phyloP scores from a whole-genome alignment of 148 eudicot genomes.

The Vaccinium myrtillus region DNA sequence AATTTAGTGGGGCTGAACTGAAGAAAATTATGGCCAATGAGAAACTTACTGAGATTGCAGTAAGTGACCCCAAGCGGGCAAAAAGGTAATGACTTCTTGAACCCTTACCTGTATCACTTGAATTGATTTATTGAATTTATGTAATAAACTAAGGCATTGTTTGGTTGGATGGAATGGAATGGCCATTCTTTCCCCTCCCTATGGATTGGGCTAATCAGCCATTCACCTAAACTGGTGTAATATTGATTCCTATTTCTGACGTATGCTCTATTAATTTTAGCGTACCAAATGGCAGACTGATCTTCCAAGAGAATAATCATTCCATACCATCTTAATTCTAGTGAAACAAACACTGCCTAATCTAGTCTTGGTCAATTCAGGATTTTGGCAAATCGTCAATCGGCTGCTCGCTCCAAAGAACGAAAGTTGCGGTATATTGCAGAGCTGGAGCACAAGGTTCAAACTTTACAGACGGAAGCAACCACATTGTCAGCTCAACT shows the following conservation, averaged over 20 bases:
- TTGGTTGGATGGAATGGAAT: not conserved
- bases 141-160: not conserved
- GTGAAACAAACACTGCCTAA: not conserved
- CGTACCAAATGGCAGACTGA: not conserved
- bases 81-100: slow-evolving; percentile 56
- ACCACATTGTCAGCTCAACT: slow-evolving; percentile 95
- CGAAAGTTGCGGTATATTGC: slow-evolving; percentile 85
- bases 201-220: not conserved
- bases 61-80: slow-evolving; percentile 87
- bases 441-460: slow-evolving; percentile 95
- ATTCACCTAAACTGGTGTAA: not conserved
- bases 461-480: slow-evolving; percentile 92
- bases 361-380: slow-evolving; percentile 26
- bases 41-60: slow-evolving; percentile 84
- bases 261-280: not conserved
- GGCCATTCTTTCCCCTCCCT: not conserved
- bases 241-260: not conserved
- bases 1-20: slow-evolving; percentile 77
- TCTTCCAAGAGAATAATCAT: not conserved
- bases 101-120: not conserved
- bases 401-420: slow-evolving; percentile 98
- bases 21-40: slow-evolving; percentile 97
- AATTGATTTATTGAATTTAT: not conserved
- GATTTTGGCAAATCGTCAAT: slow-evolving; percentile 93
- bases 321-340: not conserved